These are phyloP conservation scores for Euphorbia celastroides DNA, from an alignment of 441 rosid species.

Conservation along the genomic window DNA sequence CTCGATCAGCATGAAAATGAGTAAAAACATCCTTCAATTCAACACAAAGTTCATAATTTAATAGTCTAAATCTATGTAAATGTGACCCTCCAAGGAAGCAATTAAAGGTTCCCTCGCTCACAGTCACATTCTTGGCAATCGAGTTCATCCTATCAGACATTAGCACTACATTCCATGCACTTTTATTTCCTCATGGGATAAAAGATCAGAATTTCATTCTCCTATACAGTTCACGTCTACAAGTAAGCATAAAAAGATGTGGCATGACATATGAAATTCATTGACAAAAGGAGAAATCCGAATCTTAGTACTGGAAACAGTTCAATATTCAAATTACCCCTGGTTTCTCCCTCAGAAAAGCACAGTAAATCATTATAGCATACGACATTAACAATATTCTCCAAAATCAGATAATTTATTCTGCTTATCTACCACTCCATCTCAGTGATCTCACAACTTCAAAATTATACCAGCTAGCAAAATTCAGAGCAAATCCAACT, in stretches of 20 bases:
- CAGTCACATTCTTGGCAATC: background rate
- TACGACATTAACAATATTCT: background rate
- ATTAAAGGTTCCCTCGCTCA: background rate
- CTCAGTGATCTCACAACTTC: background rate
- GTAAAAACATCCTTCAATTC: background rate
- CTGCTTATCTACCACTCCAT: background rate
- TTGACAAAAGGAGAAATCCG: background rate
- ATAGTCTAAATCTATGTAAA: background rate
- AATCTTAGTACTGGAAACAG: background rate
- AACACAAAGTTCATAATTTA: no score
- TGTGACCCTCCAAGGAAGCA: background rate
- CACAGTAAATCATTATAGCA: background rate
- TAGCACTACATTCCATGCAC: background rate
- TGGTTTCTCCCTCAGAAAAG: background rate
- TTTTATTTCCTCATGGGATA: background rate
- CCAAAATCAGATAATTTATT: background rate
- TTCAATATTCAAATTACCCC: background rate
- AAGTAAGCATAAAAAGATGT: background rate
- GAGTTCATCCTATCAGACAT: background rate
- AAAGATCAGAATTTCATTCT: background rate
- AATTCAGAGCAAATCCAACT: background rate
- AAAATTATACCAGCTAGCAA: background rate
- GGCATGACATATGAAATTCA: background rate
- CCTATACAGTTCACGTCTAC: background rate
- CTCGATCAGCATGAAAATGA: background rate